Conservation (phyloP, 164 flowering plant genomes). For the Macadamia tetraphylla region DNA sequence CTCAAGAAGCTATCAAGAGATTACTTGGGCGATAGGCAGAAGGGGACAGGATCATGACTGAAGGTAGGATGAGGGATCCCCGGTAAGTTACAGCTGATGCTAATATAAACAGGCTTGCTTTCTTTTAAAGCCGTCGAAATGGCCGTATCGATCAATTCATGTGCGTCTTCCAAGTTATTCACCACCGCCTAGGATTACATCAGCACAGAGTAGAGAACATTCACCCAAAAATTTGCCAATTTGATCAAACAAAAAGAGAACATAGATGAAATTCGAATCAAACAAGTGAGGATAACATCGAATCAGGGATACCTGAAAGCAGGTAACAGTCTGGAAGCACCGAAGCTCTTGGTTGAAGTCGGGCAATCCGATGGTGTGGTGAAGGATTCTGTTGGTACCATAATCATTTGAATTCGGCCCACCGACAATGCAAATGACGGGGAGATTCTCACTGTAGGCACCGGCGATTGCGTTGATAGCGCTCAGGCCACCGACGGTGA, state of each 20-base stretch:
- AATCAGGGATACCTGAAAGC: conserved; percentile 49
- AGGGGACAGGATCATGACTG: conserved; percentile 72
- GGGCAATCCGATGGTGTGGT: conserved; percentile 83
- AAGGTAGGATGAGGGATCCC: conserved; percentile 81
- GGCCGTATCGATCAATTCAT: conserved; percentile 79
- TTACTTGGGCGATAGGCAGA: conserved; percentile 59
- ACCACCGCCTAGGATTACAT: conserved; percentile 54
- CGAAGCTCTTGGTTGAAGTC: conserved; percentile 75
- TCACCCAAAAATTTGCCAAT: no score
- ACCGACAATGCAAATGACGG: conserved; percentile 74
- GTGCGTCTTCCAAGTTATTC: conserved; percentile 82
- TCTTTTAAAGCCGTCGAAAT: conserved; percentile 75
- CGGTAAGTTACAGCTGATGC: conserved; percentile 73
- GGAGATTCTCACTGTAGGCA: conserved; percentile 87
- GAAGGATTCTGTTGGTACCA: conserved; percentile 76
- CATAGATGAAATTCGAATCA: no score
- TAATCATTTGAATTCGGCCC: conserved; percentile 90
- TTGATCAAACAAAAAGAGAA: no score
- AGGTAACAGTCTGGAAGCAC: conserved; percentile 83
- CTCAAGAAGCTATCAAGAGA: no score
- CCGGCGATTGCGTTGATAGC: conserved; percentile 89
- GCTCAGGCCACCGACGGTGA: conserved; percentile 93
- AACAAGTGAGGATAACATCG: no score
- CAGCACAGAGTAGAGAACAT: neutral
- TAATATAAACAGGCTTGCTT: conserved; percentile 90